Percentiles rank a stretch among this genome's conserved stretches.
Conservation (phyloP, 768 basidiomycete species). For the Podaxis rugospora region DNA sequence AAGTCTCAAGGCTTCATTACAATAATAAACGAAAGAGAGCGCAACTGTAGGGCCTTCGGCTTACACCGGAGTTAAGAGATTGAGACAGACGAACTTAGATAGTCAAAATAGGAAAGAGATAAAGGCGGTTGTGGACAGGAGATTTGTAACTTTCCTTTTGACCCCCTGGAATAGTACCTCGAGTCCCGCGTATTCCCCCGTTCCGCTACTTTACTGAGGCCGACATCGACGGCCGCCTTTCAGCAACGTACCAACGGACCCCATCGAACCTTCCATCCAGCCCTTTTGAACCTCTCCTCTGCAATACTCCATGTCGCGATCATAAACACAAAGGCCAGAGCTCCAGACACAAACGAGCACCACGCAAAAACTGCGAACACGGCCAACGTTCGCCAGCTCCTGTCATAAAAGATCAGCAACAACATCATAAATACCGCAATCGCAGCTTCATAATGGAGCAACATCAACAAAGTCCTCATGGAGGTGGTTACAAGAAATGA, state of each 20-base stretch:
- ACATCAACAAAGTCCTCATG: neutral
- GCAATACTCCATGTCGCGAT: conserved; percentile 31
- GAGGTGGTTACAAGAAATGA: neutral
- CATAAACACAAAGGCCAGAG: conserved; percentile 32
- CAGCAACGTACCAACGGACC: conserved; percentile 30
- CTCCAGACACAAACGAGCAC: conserved; percentile 24
- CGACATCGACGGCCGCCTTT: too few relatives aligned
- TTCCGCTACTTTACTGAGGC: too few relatives aligned
- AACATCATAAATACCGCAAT: conserved; percentile 26
- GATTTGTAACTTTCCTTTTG: too few relatives aligned
- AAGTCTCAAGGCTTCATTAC: neutral
- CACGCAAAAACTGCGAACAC: conserved; percentile 24
- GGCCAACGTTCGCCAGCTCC: conserved; percentile 21
- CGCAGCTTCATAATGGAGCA: conserved; percentile 19
- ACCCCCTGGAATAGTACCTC: too few relatives aligned
- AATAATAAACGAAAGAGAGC: neutral
- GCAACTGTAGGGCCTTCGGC: conserved; percentile 4
- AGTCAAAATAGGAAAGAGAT: too few relatives aligned
- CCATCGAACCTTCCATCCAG: conserved; percentile 28
- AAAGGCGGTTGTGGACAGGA: too few relatives aligned
- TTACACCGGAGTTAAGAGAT: too few relatives aligned
- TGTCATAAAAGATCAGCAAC: conserved; percentile 20
- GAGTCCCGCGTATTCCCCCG: too few relatives aligned
- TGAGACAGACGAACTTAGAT: too few relatives aligned
- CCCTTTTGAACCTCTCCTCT: conserved; percentile 26